Conservation (phyloP, 2,329 filamentous ascomycete genomes). For the Fusarium incarnatum region DNA sequence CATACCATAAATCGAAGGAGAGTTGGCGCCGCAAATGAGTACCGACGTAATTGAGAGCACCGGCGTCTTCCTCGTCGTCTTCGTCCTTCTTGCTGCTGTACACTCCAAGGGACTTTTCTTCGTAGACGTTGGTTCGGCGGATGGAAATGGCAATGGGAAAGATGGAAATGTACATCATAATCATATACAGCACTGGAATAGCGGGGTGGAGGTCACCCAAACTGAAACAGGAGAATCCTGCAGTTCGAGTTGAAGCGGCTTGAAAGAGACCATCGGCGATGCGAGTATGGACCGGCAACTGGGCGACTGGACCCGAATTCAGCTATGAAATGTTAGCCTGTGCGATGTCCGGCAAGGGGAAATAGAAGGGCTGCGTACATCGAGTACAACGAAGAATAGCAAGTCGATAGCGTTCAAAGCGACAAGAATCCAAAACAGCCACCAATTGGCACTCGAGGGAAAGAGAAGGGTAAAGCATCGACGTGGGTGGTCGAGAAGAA, state of each 20-base stretch:
- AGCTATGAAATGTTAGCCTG: constrained; percentile 62
- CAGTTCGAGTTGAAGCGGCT: constrained; percentile 88
- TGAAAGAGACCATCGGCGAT: constrained; percentile 92
- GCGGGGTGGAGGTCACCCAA: constrained; percentile 84
- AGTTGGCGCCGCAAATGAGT: constrained; percentile 92
- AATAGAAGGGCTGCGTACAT: constrained; percentile 67
- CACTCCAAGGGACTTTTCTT: constrained; percentile 86
- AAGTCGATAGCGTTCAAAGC: constrained; percentile 86
- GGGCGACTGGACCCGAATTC: constrained; percentile 74
- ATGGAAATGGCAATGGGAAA: constrained; percentile 97
- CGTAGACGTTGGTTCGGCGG: constrained; percentile 94
- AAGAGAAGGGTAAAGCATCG: constrained; percentile 97
- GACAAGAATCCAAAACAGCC: constrained; percentile 89
- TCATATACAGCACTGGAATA: constrained; percentile 91
- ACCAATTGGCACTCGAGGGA: constrained; percentile 91
- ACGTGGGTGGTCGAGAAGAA: constrained; percentile 92
- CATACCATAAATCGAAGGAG: constrained; percentile 97
- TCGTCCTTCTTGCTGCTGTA: constrained; percentile 66
- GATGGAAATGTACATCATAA: constrained; percentile 99
- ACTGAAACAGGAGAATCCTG: constrained; percentile 87
- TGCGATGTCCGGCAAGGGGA: not conserved
- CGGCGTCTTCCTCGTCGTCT: constrained; percentile 59
- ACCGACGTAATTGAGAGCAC: constrained; percentile 84
- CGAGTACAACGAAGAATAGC: constrained; percentile 91
- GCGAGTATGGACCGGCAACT: constrained; percentile 77